Evolutionary conservation across 352 stramenopile species (phyloP).

Genomic region (Pythium insidiosum): DNA sequence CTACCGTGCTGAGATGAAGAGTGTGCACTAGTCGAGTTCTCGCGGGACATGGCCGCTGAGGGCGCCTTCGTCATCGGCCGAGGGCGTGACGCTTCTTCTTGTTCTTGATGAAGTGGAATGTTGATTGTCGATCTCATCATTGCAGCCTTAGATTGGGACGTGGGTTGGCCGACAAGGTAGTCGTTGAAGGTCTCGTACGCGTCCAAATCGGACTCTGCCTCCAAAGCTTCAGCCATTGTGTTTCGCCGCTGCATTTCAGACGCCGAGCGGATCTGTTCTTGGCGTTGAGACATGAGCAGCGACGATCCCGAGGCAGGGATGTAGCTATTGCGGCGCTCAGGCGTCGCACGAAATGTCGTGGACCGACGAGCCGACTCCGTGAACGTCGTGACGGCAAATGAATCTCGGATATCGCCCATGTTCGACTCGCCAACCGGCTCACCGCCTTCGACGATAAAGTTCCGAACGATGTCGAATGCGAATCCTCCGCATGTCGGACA

Average conservation of each 20-base stretch:
- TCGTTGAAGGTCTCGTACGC: slow-evolving; percentile 75
- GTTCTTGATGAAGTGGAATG: slow-evolving; percentile 1
- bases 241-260: slow-evolving; percentile 7
- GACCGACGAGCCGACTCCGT: slow-evolving; percentile 17
- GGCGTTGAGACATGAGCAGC: slow-evolving; percentile 18
- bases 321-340: slow-evolving; percentile 33
- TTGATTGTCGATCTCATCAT: slow-evolving; percentile 9
- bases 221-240: slow-evolving; percentile 1
- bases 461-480: slow-evolving; percentile 72
- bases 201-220: slow-evolving; percentile 19
- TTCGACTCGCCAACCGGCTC: slow-evolving; percentile 38
- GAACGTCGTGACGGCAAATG: slow-evolving; percentile 54
- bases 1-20: slow-evolving; percentile 2
- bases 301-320: slow-evolving; percentile 33
- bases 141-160: slow-evolving; percentile 31
- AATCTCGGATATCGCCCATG: slow-evolving; percentile 65
- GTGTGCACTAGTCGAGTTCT: not conserved
- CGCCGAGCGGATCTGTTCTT: slow-evolving; percentile 1
- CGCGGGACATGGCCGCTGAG: too few relatives aligned
- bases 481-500: slow-evolving; percentile 77
- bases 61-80: too few relatives aligned
- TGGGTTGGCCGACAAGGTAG: slow-evolving; percentile 45
- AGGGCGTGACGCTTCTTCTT: not conserved
- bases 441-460: slow-evolving; percentile 64
- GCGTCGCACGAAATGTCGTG: slow-evolving; percentile 4